Percentiles rank a stretch among this genome's conserved stretches.
Conservation (phyloP, 208 protist species). For the Sergeia podlipaevii region DNA sequence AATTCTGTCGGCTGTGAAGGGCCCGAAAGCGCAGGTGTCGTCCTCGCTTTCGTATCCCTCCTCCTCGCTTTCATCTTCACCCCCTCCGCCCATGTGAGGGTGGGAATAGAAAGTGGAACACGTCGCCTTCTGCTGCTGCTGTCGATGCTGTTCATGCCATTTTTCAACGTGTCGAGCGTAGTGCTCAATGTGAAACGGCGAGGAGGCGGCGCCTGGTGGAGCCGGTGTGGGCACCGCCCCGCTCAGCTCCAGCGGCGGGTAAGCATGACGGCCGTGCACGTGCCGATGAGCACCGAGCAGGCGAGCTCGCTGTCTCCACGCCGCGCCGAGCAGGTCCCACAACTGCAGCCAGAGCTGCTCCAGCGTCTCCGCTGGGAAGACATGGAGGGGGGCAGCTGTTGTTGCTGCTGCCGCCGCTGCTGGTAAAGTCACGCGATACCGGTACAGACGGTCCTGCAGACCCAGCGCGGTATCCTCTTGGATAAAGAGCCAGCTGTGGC, state of each 20-base stretch:
- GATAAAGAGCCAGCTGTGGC: slow-evolving; percentile 60
- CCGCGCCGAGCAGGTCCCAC: slow-evolving; percentile 52
- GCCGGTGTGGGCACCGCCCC: slow-evolving; percentile 9
- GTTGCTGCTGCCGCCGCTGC: neutral
- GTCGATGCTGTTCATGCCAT: too few relatives aligned
- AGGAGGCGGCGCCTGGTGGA: slow-evolving; percentile 9
- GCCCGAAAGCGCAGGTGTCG: slow-evolving; percentile 60
- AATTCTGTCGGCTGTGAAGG: slow-evolving; percentile 49
- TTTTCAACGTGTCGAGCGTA: slow-evolving; percentile 6
- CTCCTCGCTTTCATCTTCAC: neutral
- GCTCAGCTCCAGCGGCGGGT: neutral
- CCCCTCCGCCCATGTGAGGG: too few relatives aligned
- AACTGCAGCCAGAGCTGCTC: slow-evolving; percentile 50
- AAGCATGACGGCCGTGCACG: slow-evolving; percentile 1
- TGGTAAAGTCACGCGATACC: slow-evolving; percentile 25
- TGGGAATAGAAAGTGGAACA: neutral
- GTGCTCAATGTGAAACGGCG: slow-evolving; percentile 13
- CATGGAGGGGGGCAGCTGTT: neutral
- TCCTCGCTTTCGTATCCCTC: slow-evolving; percentile 16
- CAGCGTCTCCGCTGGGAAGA: slow-evolving; percentile 16
- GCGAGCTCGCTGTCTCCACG: slow-evolving; percentile 67
- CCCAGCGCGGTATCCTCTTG: slow-evolving; percentile 56
- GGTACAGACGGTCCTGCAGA: slow-evolving; percentile 41
- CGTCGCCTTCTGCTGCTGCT: neutral
- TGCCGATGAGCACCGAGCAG: slow-evolving; percentile 40